Conservation (phyloP, 108 stramenopile species). For the Skeletonema grethae region DNA sequence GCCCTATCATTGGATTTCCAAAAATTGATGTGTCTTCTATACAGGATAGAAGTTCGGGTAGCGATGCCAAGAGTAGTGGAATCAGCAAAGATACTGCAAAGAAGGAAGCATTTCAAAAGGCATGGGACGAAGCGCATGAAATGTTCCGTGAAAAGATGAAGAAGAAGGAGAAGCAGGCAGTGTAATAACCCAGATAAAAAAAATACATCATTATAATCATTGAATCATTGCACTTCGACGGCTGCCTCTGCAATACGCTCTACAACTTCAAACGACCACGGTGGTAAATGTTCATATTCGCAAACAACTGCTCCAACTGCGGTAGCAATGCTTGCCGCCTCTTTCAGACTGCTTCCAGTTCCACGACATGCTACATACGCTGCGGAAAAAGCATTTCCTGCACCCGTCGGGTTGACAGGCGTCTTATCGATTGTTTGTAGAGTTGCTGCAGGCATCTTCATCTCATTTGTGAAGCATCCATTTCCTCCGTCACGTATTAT, state of each 20-base stretch:
- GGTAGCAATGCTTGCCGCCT: slow-evolving; percentile 51
- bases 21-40: slow-evolving; percentile 32
- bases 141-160: slow-evolving; percentile 50
- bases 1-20: slow-evolving; percentile 26
- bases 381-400: slow-evolving; percentile 62
- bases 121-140: slow-evolving; percentile 50
- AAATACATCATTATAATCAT: no score
- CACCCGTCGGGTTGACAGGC: slow-evolving; percentile 62
- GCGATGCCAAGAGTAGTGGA: slow-evolving; percentile 11
- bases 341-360: slow-evolving; percentile 21
- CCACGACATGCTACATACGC: slow-evolving; percentile 47
- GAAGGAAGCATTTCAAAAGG: slow-evolving; percentile 47
- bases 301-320: slow-evolving; percentile 66
- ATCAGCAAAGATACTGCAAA: slow-evolving; percentile 4
- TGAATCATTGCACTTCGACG: slow-evolving; percentile 21
- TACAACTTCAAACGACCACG: slow-evolving; percentile 48
- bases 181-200: neutral
- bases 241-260: slow-evolving; percentile 44
- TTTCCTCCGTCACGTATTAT: slow-evolving; percentile 42
- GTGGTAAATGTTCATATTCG: slow-evolving; percentile 57
- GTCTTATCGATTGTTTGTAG: slow-evolving; percentile 38
- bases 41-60: slow-evolving; percentile 10
- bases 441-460: slow-evolving; percentile 35
- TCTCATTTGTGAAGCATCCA: slow-evolving; percentile 37
- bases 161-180: slow-evolving; percentile 20